These are phyloP conservation scores for Falciphora oryzae DNA, from an alignment of 2,329 filamentous ascomycete genomes.

Conservation along the genomic window DNA sequence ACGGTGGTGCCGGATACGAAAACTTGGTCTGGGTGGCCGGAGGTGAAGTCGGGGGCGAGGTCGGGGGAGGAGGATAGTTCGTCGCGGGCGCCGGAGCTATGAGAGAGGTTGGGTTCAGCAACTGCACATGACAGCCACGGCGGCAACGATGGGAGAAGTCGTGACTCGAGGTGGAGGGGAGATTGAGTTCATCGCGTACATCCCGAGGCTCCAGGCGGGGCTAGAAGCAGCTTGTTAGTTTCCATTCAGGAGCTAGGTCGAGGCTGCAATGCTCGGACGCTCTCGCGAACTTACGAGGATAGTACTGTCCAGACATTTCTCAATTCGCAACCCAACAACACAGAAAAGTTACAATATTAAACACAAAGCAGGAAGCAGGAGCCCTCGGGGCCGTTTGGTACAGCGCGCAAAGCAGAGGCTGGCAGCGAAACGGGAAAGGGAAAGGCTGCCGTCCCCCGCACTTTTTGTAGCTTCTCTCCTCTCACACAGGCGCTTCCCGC, in stretches of 20 bases:
- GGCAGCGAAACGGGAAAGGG: neutral
- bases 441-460: neutral
- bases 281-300: conserved; percentile 19
- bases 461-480: neutral
- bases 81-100: conserved; percentile 17
- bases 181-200: conserved; percentile 2
- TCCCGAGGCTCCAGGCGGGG: conserved; percentile 8
- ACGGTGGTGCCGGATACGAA: conserved; percentile 28
- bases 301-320: conserved; percentile 19
- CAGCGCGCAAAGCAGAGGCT: neutral
- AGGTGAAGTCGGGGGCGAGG: conserved; percentile 31
- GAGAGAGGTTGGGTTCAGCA: neutral
- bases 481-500: neutral
- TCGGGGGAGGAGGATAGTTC: conserved; percentile 30
- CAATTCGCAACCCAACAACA: neutral
- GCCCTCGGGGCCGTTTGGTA: neutral
- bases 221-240: neutral
- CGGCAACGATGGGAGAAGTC: neutral
- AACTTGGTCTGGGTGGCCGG: conserved; percentile 31
- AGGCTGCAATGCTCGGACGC: neutral
- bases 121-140: conserved; percentile 1
- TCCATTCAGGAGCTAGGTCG: neutral
- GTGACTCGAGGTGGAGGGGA: neutral
- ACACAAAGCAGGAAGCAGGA: neutral
- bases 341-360: neutral